Evolutionary conservation across 805 yeast genomes (phyloP).

Genomic region (Zygosaccharomyces bailii): DNA sequence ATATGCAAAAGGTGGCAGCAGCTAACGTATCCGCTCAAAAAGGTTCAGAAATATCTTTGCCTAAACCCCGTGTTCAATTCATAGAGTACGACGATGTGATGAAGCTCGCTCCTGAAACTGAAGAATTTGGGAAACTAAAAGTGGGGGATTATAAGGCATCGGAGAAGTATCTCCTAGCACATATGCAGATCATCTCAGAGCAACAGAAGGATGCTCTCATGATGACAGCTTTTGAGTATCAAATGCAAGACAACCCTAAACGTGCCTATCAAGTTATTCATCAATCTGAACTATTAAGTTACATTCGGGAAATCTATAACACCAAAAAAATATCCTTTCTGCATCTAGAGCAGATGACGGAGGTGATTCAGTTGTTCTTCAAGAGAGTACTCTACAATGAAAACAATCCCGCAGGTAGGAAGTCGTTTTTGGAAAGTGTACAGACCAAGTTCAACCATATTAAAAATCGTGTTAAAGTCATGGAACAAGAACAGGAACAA

Average conservation of each 20-base stretch:
- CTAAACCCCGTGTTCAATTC: constrained; percentile 23
- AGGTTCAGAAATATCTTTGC: constrained; percentile 30
- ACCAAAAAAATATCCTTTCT: constrained; percentile 36
- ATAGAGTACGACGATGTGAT: constrained; percentile 46
- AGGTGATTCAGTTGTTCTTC: constrained; percentile 65
- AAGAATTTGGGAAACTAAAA: constrained; percentile 57
- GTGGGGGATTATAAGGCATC: constrained; percentile 46
- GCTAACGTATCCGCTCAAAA: constrained; percentile 20
- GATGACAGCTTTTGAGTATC: constrained; percentile 87
- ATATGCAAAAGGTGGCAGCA: constrained; percentile 17
- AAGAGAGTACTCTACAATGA: constrained; percentile 46
- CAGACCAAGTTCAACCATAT: constrained; percentile 73
- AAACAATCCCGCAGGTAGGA: constrained; percentile 54
- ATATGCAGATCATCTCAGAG: constrained; percentile 68
- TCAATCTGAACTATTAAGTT: constrained; percentile 77
- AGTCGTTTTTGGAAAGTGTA: constrained; percentile 71
- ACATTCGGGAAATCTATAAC: constrained; percentile 45
- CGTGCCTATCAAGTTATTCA: constrained; percentile 65
- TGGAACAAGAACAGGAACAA: constrained; percentile 50
- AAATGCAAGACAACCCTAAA: constrained; percentile 56
- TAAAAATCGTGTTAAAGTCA: constrained; percentile 63
- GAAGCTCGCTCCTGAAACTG: constrained; percentile 60
- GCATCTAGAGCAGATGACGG: constrained; percentile 35
- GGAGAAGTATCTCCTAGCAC: constrained; percentile 51
- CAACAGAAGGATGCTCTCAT: constrained; percentile 88